Conservation (phyloP, 306 rosid species). For the Boehmeria nivea region DNA sequence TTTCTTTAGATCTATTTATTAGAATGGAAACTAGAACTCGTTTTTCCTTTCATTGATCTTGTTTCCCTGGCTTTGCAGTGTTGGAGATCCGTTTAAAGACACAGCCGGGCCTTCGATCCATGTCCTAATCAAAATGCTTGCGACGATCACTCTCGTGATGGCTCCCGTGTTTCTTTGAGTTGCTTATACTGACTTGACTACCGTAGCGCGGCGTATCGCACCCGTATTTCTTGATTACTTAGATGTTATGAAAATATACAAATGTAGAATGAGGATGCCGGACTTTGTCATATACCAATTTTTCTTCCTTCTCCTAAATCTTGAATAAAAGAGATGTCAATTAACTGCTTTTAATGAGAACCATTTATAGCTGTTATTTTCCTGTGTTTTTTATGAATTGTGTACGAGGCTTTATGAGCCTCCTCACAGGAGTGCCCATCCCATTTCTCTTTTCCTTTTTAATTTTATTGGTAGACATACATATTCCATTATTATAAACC, state of each 20-base stretch:
- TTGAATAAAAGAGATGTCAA: conserved; percentile 25
- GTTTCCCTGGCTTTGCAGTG: conserved; percentile 43
- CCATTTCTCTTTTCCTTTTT: too few species aligned
- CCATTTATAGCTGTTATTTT: not conserved
- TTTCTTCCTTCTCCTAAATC: conserved; percentile 20
- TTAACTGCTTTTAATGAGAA: conserved; percentile 18
- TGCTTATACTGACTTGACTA: conserved; percentile 31
- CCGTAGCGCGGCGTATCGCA: conserved; percentile 31
- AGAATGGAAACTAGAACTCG: not conserved
- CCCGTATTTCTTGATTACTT: conserved; percentile 40
- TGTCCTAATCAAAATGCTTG: conserved; percentile 94
- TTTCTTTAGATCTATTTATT: not conserved
- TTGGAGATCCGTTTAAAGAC: conserved; percentile 98
- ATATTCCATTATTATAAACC: too few species aligned
- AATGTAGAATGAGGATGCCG: conserved; percentile 46
- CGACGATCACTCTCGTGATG: conserved; percentile 94
- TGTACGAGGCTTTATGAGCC: too few species aligned
- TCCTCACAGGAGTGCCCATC: too few species aligned
- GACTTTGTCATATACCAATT: conserved; percentile 28
- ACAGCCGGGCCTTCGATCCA: conserved; percentile 98
- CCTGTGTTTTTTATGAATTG: too few species aligned
- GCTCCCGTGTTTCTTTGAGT: conserved; percentile 93
- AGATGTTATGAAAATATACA: conserved; percentile 29
- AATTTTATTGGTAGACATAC: too few species aligned
- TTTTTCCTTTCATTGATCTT: not conserved